These are phyloP conservation scores for Orbilia ellipsospora DNA, from an alignment of 2,329 filamentous ascomycete genomes.

Conservation along the genomic window DNA sequence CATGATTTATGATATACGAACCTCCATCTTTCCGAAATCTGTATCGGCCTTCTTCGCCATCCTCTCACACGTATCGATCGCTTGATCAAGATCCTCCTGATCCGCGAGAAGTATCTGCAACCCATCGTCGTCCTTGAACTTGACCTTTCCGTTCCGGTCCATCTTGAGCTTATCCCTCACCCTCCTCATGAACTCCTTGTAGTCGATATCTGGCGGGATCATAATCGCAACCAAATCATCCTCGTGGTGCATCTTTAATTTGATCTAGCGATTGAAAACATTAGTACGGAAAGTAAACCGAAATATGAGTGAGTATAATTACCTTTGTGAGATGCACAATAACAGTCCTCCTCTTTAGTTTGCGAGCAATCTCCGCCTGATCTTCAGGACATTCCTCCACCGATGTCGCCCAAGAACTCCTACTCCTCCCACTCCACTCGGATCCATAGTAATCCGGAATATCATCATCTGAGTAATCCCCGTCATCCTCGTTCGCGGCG, in stretches of 20 bases:
- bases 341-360: conserved; percentile 60
- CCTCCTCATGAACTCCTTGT: conserved; percentile 78
- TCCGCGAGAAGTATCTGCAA: conserved; percentile 98
- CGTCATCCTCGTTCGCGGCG: conserved; percentile 70
- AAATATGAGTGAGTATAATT: neutral
- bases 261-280: conserved; percentile 69
- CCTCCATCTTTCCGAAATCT: conserved; percentile 94
- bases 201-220: conserved; percentile 77
- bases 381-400: conserved; percentile 73
- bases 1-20: conserved; percentile 66
- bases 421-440: conserved; percentile 61
- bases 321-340: conserved; percentile 57
- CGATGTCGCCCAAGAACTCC: conserved; percentile 62
- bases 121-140: conserved; percentile 83
- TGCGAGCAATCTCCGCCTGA: conserved; percentile 79
- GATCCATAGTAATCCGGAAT: conserved; percentile 71
- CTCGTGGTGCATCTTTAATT: conserved; percentile 85
- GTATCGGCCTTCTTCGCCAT: conserved; percentile 76
- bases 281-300: conserved; percentile 6
- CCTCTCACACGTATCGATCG: conserved; percentile 76
- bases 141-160: conserved; percentile 82
- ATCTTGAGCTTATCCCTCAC: conserved; percentile 91
- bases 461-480: conserved; percentile 67
- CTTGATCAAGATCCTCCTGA: conserved; percentile 94
- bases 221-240: conserved; percentile 94